phyloP scores from a whole-genome alignment of 2,329 filamentous ascomycete species.

The Hypomyces rosellus region DNA sequence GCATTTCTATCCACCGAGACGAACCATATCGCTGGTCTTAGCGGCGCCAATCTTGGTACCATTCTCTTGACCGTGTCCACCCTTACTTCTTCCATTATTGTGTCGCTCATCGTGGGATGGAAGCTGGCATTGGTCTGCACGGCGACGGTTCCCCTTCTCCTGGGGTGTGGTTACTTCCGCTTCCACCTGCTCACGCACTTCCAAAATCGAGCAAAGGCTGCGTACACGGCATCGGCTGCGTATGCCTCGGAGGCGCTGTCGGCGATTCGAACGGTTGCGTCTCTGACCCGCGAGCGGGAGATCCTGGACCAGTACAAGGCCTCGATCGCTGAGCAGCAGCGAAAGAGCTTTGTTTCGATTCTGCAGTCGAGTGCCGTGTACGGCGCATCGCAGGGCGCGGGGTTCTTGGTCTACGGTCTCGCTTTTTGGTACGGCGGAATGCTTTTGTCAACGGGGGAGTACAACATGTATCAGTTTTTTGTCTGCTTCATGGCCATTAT shows the following conservation, averaged over 20 bases:
- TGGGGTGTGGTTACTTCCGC: slow-evolving; percentile 34
- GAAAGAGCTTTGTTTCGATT: not conserved
- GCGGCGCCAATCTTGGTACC: slow-evolving; percentile 33
- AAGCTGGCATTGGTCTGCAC: slow-evolving; percentile 38
- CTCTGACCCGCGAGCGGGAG: slow-evolving; percentile 7
- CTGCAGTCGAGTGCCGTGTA: slow-evolving; percentile 2
- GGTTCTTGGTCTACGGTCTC: slow-evolving; percentile 5
- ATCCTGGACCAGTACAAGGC: not conserved
- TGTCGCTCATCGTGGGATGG: slow-evolving; percentile 34
- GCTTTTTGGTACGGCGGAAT: slow-evolving; percentile 12
- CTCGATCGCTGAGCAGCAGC: not conserved
- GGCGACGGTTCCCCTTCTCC: slow-evolving; percentile 33
- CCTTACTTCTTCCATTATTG: slow-evolving; percentile 10
- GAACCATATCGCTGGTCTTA: slow-evolving; percentile 39
- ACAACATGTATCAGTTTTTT: slow-evolving; percentile 33
- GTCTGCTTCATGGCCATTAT: slow-evolving; percentile 37
- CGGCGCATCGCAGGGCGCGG: not conserved
- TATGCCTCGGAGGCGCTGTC: slow-evolving; percentile 13
- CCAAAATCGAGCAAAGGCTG: slow-evolving; percentile 5
- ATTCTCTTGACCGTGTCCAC: slow-evolving; percentile 9
- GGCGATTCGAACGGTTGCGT: slow-evolving; percentile 14
- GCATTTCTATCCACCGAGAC: slow-evolving; percentile 26
- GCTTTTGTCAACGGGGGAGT: slow-evolving; percentile 27
- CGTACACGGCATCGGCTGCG: not conserved
- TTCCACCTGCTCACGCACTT: slow-evolving; percentile 22